A percentile compares a stretch with the other conserved stretches of the same genome.
Evolutionary conservation across 129 eudicot genomes (phyloP).

Genomic region (Chrysanthemum lavandulifolium): DNA sequence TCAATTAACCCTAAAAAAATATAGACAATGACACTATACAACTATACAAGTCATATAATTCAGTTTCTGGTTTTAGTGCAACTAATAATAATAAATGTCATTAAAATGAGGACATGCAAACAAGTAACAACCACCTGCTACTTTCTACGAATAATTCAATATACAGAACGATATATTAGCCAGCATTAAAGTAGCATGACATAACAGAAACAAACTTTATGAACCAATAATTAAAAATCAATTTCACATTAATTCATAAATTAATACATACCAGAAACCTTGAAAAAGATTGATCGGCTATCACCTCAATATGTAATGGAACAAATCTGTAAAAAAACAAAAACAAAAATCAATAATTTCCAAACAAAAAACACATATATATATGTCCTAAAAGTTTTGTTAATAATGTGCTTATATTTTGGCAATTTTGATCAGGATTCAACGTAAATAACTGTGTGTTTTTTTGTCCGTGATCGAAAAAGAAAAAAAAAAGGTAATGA

Average conservation of each 20-base stretch:
- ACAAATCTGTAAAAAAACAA: constrained; percentile 26
- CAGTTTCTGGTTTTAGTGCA: background rate
- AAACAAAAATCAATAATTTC: background rate
- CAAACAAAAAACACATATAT: background rate
- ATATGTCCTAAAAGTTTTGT: background rate
- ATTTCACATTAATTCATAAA: constrained; percentile 8
- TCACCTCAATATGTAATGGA: constrained; percentile 20
- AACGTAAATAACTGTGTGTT: background rate
- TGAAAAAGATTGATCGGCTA: constrained; percentile 24
- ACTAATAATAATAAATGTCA: constrained; percentile 2
- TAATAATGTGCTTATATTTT: too few relatives aligned
- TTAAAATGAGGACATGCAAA: constrained; percentile 19
- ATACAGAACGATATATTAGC: constrained; percentile 1
- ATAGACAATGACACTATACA: too few relatives aligned
- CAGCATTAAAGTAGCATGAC: constrained; percentile 23
- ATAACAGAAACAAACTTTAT: constrained; percentile 12
- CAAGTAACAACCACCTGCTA: constrained; percentile 14
- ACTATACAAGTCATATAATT: too few relatives aligned
- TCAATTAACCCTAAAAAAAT: too few relatives aligned
- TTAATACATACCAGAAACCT: constrained; percentile 30
- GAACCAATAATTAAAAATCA: constrained; percentile 6
- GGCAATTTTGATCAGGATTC: too few relatives aligned
- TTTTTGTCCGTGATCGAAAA: constrained; percentile 2
- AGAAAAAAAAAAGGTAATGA: background rate
- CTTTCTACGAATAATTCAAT: constrained; percentile 13